Evolutionary conservation across 371 early-diverging fungal species (phyloP), one percentile per base, ranked within the genome.

Genomic region (Syncephalastrum racemosum): DNA sequence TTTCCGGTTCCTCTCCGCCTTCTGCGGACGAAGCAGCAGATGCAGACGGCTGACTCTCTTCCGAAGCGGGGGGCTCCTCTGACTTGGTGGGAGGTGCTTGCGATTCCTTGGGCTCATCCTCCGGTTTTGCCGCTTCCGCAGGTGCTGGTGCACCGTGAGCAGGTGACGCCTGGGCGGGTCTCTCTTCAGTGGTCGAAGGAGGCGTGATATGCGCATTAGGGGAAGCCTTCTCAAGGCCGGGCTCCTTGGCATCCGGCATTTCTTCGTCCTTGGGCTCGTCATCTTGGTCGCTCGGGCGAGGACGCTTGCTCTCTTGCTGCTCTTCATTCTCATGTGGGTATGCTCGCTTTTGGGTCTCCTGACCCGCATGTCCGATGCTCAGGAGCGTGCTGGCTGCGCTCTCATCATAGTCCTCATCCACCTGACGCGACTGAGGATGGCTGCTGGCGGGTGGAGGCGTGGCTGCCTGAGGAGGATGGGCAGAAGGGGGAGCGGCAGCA

Each of bases 391-490:
- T 59, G 13, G 65, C 65, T 27, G 65, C 65, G 39, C 53, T 59
- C 27, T 55, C 60, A 47, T 64, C 65, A 22, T 64, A 56, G 49
- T 64, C 65, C 25, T 59, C 65, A 31, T 64, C 65, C 18, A 52
- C 43, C 0, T 56, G 44, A 15, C 56, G 31, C 8, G 51, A 15
- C 4, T 24, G 14, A 8, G 16, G 31, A 13, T 36, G 51, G 31
- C 51, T 16, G n/a, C 15, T n/a, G 31, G 22, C 22, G 53, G 18
- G n/a, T 10, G 42, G 23, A 23, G 16, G 44, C 12, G 57, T 59
- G 10, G 42, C 18, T 16, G 43, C 25, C 18, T 51, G 27, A 18
- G 36, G 48, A 13, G 27, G 46, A 22, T 31, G 2, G 16, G 42
- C 52, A 22, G 52, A 15, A 4, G 25, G 19, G 6, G 10, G 52